Evolutionary conservation across 192 early-diverging fungal species (phyloP), one percentile per base, ranked within the genome.

Genomic region (Coemansia interrupta): DNA sequence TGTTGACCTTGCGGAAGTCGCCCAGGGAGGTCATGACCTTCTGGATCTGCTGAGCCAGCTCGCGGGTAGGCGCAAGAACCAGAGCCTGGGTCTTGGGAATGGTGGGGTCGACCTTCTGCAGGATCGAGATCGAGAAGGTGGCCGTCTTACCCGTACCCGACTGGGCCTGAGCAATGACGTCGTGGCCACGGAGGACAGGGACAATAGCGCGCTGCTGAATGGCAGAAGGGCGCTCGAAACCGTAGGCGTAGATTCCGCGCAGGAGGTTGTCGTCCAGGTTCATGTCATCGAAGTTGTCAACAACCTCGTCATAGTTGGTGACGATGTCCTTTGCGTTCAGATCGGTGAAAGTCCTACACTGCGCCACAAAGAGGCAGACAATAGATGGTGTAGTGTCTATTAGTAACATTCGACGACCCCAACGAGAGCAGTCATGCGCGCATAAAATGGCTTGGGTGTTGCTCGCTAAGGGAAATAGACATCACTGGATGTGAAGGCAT

Each of bases 151-250:
- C 97, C 68, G 96, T 97, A 85, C 97, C 97, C 54, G 96, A 97
- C 85, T 99, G 96, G 29, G 97, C 97, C 86, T 99, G 97, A 52
- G 97, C 97, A 84, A 99, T 99, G 56, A 99, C 96, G 83, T 99
- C 97, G 78, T 86, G 90, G 46, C 85, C 88, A 84, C 92, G 94
- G 60, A 97, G 82, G 50, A 99, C 90, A 54, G 96, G 96, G 69
- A 93, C 82, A 61, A 97, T 97, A 54, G 94, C 95, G 73, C 95
- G 88, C 80, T 90, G 89, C 83, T 97, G 95, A 81, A 97, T 96
- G 51, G 92, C 84, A 43, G 95, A 97, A 41, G 95, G 95, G 68
- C 89, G 87, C 77, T 97, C 95, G 68, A 96, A 95, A 90, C 94
- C 94, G 78, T 94, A 97, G 65, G 94, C 93, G 79, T 94, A 97